Base-by-base conservation (phyloP, 2,329 filamentous ascomycete genomes). In the Cytospora schulzeri region DNA sequence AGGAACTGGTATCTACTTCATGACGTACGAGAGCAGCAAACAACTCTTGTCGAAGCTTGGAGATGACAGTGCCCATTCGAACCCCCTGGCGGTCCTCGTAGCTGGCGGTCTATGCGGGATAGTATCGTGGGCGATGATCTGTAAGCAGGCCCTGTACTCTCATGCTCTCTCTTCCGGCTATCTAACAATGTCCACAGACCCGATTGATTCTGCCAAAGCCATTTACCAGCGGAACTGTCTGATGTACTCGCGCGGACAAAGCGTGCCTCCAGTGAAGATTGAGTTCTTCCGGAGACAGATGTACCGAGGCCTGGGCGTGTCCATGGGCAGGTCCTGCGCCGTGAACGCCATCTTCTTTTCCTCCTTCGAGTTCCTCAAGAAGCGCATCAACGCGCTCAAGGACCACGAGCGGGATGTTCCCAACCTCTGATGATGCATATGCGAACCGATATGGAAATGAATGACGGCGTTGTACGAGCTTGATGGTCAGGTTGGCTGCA, bases 281-380 rank as follows among this genome's bases (percentile, higher is more conserved):
- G 83, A 90, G 66, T 93, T 92, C 76, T 91, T 92, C 77, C 87
- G 90, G 71, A 82, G 82, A 61, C 85, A 89, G 68, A 93, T 93
- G 87, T 96, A 95, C 77, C 88, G 91, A 70, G 92, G 91, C 33
- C 82, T 96, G 3, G 91, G 88, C 26, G 91, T 95, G 29, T 93
- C 91, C 45, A 93, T 95, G 88, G 85, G 87, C 69, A 88, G 92
- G 63, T 93, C 91, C 15, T 93, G 90, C 71, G 82, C 92, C 60
- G 88, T 95, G 70, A 96, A 96, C 74, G 91, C 91, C 69, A 91
- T 96, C 71, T 96, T 96, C 82, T 96, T 96, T 79, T 93, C 91
- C 52, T 90, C 88, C 48, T 96, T 95, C 74, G 92, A 96, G 77
- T 88, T 92, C 71, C 84, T 91, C 71, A 95, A 95, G 79, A 89